Percentiles rank a stretch among this genome's conserved stretches.
Evolutionary conservation across 768 basidiomycete species (phyloP).

Genomic region (Trametes gibbosa): DNA sequence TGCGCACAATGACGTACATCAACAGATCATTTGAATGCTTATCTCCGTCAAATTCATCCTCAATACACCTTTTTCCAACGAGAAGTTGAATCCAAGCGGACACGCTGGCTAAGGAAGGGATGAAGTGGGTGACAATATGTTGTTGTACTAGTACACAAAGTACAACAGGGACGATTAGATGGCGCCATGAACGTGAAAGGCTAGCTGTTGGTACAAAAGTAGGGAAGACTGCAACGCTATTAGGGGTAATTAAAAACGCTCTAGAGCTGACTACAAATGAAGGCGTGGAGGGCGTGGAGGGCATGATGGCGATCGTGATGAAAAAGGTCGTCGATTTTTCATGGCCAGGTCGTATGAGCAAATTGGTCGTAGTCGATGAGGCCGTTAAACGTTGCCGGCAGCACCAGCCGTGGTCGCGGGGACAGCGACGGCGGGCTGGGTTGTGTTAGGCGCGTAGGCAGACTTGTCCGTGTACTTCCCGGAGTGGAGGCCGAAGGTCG

Average conservation of each 20-base stretch:
- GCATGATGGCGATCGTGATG: not conserved
- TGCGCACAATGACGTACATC: not conserved
- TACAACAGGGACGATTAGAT: not conserved
- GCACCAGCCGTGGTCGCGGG: slow-evolving; percentile 10
- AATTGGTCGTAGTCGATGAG: not conserved
- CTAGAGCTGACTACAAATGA: not conserved
- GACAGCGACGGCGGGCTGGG: not conserved
- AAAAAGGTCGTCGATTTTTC: slow-evolving; percentile 5
- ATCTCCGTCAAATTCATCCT: too few species aligned
- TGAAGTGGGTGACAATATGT: too few species aligned
- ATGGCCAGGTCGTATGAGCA: slow-evolving; percentile 1
- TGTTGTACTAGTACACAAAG: not conserved
- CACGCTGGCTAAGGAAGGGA: too few species aligned
- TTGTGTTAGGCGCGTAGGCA: not conserved
- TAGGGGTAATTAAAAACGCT: not conserved
- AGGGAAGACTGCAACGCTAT: not conserved
- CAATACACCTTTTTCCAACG: too few species aligned
- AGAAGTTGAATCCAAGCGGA: too few species aligned
- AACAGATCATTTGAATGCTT: too few species aligned
- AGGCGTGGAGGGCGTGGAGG: not conserved
- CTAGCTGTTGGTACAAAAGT: not conserved
- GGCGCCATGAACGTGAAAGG: not conserved
- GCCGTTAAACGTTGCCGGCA: slow-evolving; percentile 9
- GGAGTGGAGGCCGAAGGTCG: slow-evolving; percentile 26
- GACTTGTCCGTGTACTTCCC: slow-evolving; percentile 27